Percentiles rank a stretch among this genome's conserved stretches.
phyloP scores from a whole-genome alignment of 2,329 filamentous ascomycete species.

The Magnaporthiopsis incrustans region DNA sequence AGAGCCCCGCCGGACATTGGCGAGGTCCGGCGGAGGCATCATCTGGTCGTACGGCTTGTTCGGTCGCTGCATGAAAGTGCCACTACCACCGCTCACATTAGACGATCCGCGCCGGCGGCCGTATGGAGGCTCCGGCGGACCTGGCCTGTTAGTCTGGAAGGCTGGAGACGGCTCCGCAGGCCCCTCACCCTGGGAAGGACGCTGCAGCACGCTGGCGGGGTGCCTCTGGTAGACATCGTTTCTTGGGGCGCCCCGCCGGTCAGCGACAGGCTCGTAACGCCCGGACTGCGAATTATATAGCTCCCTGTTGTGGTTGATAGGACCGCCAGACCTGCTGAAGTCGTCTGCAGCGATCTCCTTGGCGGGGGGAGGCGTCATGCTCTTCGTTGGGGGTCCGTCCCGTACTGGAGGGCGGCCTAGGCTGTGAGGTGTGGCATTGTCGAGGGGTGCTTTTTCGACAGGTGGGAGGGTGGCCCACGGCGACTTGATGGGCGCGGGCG shows the following conservation, averaged over 20 bases:
- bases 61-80: slow-evolving; percentile 53
- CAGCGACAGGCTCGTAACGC: slow-evolving; percentile 79
- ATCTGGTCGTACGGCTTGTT: slow-evolving; percentile 34
- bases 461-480: slow-evolving; percentile 86
- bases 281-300: slow-evolving; percentile 94
- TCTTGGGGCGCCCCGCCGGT: slow-evolving; percentile 63
- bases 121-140: slow-evolving; percentile 58
- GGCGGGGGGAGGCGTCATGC: slow-evolving; percentile 44
- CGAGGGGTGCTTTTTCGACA: slow-evolving; percentile 72
- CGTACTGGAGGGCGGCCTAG: slow-evolving; percentile 32
- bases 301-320: slow-evolving; percentile 57
- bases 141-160: slow-evolving; percentile 71
- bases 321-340: slow-evolving; percentile 69
- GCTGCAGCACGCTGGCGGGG: slow-evolving; percentile 65
- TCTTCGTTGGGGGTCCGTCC: slow-evolving; percentile 32
- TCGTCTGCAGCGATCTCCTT: slow-evolving; percentile 92
- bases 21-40: slow-evolving; percentile 33
- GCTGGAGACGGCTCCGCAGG: slow-evolving; percentile 70
- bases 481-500: slow-evolving; percentile 69
- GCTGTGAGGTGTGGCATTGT: slow-evolving; percentile 31
- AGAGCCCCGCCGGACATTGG: slow-evolving; percentile 39
- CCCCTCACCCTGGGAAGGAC: slow-evolving; percentile 55
- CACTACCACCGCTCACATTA: slow-evolving; percentile 82
- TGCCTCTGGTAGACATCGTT: slow-evolving; percentile 62
- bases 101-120: slow-evolving; percentile 78